A percentile compares a stretch with the other conserved stretches of the same genome.
phyloP scores from a whole-genome alignment of 495 filamentous ascomycete species.

The Pyronema domesticum region DNA sequence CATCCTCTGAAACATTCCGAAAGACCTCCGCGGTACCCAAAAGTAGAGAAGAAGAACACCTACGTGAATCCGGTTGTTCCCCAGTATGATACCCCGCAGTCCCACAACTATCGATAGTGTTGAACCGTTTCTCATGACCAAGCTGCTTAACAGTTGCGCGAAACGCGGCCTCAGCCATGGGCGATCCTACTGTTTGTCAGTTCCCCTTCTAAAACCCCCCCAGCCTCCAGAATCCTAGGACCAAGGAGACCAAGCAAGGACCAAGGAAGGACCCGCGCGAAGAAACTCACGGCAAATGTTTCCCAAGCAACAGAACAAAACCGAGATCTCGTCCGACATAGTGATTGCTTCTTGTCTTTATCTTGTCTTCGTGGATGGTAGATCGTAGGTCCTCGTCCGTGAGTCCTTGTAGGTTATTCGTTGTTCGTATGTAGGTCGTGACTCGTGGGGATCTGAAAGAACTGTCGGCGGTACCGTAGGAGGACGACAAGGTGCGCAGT shows the following conservation, averaged over 20 bases:
- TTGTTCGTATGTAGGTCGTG: too few species aligned
- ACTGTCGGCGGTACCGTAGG: too few species aligned
- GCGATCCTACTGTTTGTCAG: conserved; percentile 34
- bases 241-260: conserved; percentile 7
- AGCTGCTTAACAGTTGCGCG: conserved; percentile 44
- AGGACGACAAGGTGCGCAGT: too few species aligned
- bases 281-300: conserved; percentile 58
- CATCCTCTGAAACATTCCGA: too few species aligned
- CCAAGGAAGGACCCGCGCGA: conserved; percentile 4
- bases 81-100: conserved; percentile 70
- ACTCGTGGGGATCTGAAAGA: too few species aligned
- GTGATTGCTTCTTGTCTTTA: too few species aligned
- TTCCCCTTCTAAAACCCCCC: neutral
- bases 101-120: conserved; percentile 68
- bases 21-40: neutral
- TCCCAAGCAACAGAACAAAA: conserved; percentile 90
- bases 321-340: conserved; percentile 36
- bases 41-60: neutral
- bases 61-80: conserved; percentile 59
- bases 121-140: conserved; percentile 35
- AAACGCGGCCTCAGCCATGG: conserved; percentile 94
- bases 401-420: too few species aligned
- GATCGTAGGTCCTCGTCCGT: too few species aligned
- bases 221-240: neutral
- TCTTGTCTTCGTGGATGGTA: too few species aligned